phyloP scores from a whole-genome alignment of 495 filamentous ascomycete genomes.

The Penicillium longicatenatum region DNA sequence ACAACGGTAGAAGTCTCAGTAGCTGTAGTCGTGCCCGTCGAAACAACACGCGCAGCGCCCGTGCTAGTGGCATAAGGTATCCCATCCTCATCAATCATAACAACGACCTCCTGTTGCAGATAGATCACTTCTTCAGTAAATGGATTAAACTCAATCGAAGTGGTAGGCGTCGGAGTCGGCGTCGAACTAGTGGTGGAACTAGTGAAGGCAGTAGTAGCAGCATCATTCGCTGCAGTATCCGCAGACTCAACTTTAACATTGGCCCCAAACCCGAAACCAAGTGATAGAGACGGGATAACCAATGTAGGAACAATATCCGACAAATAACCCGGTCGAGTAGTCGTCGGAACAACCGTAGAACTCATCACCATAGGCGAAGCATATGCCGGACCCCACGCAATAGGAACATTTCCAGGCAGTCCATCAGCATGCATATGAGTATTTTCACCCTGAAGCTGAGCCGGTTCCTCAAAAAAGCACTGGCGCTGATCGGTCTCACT shows the following conservation, averaged over 20 bases:
- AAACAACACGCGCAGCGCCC: constrained; percentile 24
- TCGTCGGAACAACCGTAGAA: background rate
- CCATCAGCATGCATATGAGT: constrained; percentile 36
- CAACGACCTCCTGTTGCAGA: constrained; percentile 38
- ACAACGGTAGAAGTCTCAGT: constrained; percentile 29
- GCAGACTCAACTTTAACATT: constrained; percentile 2
- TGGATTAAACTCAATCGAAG: constrained; percentile 26
- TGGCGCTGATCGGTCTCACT: constrained; percentile 36
- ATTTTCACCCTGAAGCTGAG: constrained; percentile 40
- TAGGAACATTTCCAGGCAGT: constrained; percentile 54
- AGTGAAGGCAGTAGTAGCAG: constrained; percentile 7
- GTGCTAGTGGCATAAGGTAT: constrained; percentile 28
- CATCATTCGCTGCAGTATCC: background rate
- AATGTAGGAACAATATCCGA: background rate
- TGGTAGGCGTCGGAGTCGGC: constrained; percentile 31
- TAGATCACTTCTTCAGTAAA: constrained; percentile 40
- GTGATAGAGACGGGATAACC: constrained; percentile 16
- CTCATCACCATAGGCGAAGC: constrained; percentile 17
- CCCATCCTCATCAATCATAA: constrained; percentile 35
- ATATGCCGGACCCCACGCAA: constrained; percentile 55
- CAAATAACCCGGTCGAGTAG: background rate
- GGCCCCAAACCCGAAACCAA: constrained; percentile 12
- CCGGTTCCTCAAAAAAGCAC: constrained; percentile 52
- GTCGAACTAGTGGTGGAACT: constrained; percentile 15
- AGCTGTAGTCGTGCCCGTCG: constrained; percentile 17